A percentile compares a stretch with the other conserved stretches of the same genome.
phyloP scores from a whole-genome alignment of 192 early-diverging fungal genomes.

The Chytriomyces sp. region DNA sequence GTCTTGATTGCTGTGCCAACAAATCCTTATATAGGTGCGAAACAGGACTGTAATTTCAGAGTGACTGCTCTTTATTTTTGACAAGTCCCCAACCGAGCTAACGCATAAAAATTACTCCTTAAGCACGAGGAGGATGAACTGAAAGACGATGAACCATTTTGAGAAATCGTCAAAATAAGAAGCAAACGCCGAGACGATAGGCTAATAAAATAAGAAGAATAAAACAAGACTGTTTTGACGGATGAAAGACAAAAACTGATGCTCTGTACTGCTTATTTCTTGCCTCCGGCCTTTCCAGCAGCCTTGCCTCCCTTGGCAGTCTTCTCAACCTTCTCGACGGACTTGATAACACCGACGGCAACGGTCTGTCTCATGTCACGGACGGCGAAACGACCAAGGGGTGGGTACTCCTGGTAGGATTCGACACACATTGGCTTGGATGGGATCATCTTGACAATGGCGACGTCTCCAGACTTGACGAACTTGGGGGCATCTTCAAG shows the following conservation, averaged over 20 bases:
- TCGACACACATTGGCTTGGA: conserved; percentile 98
- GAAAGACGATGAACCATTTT: too few relatives aligned
- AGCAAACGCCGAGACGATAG: neutral
- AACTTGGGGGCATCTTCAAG: conserved; percentile 93
- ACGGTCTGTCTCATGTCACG: conserved; percentile 98
- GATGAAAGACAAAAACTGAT: neutral
- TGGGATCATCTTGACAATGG: conserved; percentile 93
- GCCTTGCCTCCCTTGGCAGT: conserved; percentile 32
- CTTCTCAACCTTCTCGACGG: conserved; percentile 69
- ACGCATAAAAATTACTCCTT: too few relatives aligned
- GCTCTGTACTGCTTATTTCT: conserved; percentile 27
- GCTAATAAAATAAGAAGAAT: neutral
- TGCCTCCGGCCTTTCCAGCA: conserved; percentile 35
- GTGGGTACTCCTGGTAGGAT: conserved; percentile 88
- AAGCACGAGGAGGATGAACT: too few relatives aligned
- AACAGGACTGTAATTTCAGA: too few relatives aligned
- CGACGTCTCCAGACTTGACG: conserved; percentile 93
- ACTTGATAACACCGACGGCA: conserved; percentile 96
- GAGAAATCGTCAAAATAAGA: too few relatives aligned
- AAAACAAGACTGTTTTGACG: neutral
- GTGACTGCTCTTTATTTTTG: too few relatives aligned
- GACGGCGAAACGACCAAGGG: conserved; percentile 95
- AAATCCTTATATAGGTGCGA: too few relatives aligned
- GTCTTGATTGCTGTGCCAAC: too few relatives aligned
- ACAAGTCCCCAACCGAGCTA: too few relatives aligned